Evolutionary conservation across 2,329 filamentous ascomycete species (phyloP), one percentile per base, ranked within the genome.

Genomic region (Penicillium sp.): DNA sequence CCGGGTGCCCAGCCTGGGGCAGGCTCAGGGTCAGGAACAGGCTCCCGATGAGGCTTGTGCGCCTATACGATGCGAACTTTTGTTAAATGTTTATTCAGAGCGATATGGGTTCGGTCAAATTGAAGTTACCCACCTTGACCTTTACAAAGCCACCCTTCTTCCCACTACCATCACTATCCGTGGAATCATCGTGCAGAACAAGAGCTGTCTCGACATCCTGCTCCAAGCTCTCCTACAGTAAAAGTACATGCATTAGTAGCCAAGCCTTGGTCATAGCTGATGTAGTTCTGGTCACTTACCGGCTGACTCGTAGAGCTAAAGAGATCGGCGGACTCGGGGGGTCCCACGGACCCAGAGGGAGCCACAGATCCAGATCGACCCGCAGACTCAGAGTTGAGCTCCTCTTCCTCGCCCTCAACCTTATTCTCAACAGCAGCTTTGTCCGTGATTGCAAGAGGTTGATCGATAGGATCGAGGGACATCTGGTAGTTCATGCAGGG

Each of bases 401-500:
- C 45, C 5, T 43, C 46, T 14, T 50, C 37, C 37, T 34, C 52
- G 2, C 10, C 37, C 3, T 34, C 32, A 1, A 6, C 32, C 32
- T n/a, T 24, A 6, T 54, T 10, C 11, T 10, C 24, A 29, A 5
- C 18, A 26, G n/a, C 47, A 24, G 5, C 14, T 8, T 50, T 42
- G 14, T 50, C 39, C 9, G 1, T 31, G 13, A 51, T 34, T 5
- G 49, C 49, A 37, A 42, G 52, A 35, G 20, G 37, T 11, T 44
- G 24, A 20, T 35, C 38, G 11, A 5, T 14, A 13, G 45, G 13
- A 29, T 50, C 45, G 13, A 55, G 52, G 14, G 52, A 55, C 20
- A 43, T 32, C 46, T 55, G 45, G 35, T 61, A 61, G 56, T 56
- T 57, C 51, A 56, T 56, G 38, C 61, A 59, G 22, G 47, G 50